Base-by-base conservation (phyloP, 2,329 filamentous ascomycete genomes). In the Aspergillus pseudoviridinutans region DNA sequence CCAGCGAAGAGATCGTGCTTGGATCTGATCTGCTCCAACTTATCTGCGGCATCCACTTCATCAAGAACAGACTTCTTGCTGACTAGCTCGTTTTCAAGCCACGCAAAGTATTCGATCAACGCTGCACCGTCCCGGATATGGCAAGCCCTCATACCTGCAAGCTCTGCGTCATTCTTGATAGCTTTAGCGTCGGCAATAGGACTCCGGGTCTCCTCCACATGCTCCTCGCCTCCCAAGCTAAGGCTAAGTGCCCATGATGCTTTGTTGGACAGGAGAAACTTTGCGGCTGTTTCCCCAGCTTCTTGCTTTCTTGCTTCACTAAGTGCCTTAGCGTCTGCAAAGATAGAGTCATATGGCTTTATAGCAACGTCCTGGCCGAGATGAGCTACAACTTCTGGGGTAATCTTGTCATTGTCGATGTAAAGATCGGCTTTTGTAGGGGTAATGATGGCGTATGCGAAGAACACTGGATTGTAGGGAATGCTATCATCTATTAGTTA, bases 401-500 rank as follows among this genome's bases (percentile, higher is more conserved):
- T 86, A 28, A 97, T 76, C 74, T 97, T 96, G 14, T 84, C 82
- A 12, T 87, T 83, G 68, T 97, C 89, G 58, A 97, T 80, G 69
- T 97, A 99, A 4, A 99, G 82, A 1, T 87, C 92, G 25, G 88
- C 90, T 1, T 85, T 80, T 10, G 75, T 87, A 1, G 87, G 85
- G 2, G 94, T 97, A 61, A 99, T 80, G 46, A 94, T 84, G 49
- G 93, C 93, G 69, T 97, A 99, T 17, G 93, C 94, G 77, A 97
- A 97, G 80, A 99, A 97, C 51, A 99, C 94, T 0, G 94, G 94
- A 71, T 99, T 99, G 79, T 94, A 99, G 0, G 92, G 91, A 63
- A 99, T 97, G 71, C 82, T 84, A 64, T 42, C 27, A 14, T 25
- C 4, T 14, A 17, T 54, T 14, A 42, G 59, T 65, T 25, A 22